Evolutionary conservation across 2,329 filamentous ascomycete genomes (phyloP).

Genomic region (Eutypa lata): DNA sequence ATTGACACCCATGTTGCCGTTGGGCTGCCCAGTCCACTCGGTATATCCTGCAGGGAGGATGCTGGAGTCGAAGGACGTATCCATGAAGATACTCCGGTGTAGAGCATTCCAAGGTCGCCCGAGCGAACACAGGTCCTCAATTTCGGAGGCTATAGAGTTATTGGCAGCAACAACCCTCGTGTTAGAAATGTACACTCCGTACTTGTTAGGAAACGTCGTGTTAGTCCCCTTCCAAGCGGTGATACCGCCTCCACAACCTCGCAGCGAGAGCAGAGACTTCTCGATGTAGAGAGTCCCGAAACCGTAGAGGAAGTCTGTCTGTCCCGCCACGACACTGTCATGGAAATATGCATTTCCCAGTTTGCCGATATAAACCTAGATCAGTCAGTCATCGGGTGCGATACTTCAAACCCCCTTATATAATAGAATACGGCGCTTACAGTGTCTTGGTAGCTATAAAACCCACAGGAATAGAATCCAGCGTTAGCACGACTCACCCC

Average conservation of each 20-base stretch:
- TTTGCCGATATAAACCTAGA: conserved; percentile 62
- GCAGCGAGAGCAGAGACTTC: conserved; percentile 49
- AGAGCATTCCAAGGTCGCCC: conserved; percentile 61
- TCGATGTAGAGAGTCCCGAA: conserved; percentile 64
- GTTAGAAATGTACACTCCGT: conserved; percentile 62
- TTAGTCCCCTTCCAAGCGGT: conserved; percentile 67
- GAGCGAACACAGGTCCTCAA: conserved; percentile 49
- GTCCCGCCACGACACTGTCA: conserved; percentile 56
- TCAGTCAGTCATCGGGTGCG: too few species aligned
- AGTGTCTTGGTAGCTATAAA: conserved; percentile 68
- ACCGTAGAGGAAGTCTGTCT: conserved; percentile 68
- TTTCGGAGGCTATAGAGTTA: conserved; percentile 31
- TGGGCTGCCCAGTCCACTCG: conserved; percentile 37
- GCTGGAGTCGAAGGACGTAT: conserved; percentile 52
- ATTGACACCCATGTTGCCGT: conserved; percentile 12
- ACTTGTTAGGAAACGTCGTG: conserved; percentile 64
- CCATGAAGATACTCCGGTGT: conserved; percentile 55
- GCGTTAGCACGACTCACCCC: conserved; percentile 62
- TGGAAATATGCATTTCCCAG: conserved; percentile 65
- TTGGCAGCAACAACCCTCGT: conserved; percentile 55
- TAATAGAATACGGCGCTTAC: conserved; percentile 33
- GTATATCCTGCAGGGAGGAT: conserved; percentile 54
- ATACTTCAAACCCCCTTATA: too few species aligned
- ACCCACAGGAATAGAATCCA: conserved; percentile 64
- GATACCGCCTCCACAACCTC: conserved; percentile 63